A percentile compares a stretch with the other conserved stretches of the same genome.
These are phyloP conservation scores for Apodospora peruviana DNA, from an alignment of 495 filamentous ascomycete species.

Conservation along the genomic window DNA sequence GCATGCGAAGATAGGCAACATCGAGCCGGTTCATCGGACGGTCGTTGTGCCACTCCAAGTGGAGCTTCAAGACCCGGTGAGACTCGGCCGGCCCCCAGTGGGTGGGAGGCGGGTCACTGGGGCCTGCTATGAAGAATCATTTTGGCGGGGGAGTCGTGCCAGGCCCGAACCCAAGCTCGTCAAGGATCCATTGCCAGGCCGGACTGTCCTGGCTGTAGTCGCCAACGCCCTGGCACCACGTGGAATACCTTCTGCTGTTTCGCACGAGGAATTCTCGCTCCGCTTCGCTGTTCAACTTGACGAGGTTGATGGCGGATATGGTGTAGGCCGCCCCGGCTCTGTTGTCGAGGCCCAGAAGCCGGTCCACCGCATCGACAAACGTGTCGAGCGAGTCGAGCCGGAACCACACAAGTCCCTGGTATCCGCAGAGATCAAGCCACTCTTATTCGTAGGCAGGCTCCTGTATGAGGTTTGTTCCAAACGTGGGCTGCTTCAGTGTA, in stretches of 20 bases:
- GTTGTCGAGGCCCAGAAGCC: constrained; percentile 20
- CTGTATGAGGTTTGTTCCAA: background rate
- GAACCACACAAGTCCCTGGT: constrained; percentile 24
- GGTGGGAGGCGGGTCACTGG: constrained; percentile 11
- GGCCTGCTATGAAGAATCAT: constrained; percentile 15
- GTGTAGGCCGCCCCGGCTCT: constrained; percentile 18
- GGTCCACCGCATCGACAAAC: constrained; percentile 27
- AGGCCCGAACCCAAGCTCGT: background rate
- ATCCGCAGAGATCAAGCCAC: constrained; percentile 19
- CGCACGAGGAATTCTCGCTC: background rate
- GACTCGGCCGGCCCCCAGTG: constrained; percentile 11
- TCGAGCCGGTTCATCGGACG: constrained; percentile 14
- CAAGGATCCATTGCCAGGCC: constrained; percentile 8
- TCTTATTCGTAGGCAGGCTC: background rate
- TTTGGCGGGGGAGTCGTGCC: background rate
- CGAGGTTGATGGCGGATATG: too few species aligned
- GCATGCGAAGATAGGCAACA: constrained; percentile 26
- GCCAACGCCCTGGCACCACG: constrained; percentile 10
- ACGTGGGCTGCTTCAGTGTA: background rate
- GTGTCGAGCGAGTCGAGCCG: constrained; percentile 9
- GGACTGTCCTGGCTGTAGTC: constrained; percentile 12
- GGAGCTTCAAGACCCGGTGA: constrained; percentile 10
- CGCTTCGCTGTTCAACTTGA: background rate
- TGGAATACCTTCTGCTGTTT: background rate
- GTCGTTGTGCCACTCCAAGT: constrained; percentile 12